Conservation (phyloP, 805 yeast genomes). For the Myxozyma neglecta region DNA sequence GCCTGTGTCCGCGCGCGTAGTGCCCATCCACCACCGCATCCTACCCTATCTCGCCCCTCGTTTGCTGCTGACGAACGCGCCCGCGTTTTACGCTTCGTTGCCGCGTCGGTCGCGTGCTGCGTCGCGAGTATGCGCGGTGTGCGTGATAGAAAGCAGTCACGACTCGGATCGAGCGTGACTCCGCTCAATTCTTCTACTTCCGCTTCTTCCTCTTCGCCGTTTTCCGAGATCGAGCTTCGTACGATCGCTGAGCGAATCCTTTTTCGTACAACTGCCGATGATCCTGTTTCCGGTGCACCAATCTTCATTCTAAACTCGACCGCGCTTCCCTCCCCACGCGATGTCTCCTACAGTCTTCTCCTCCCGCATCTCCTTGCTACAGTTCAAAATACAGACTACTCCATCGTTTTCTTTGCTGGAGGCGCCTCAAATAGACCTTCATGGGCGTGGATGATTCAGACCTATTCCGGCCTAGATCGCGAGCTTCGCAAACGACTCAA, state of each 20-base stretch:
- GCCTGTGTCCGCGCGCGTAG: slow-evolving; percentile 1
- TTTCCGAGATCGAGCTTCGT: slow-evolving; percentile 24
- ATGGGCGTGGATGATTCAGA: slow-evolving; percentile 72
- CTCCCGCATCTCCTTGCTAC: slow-evolving; percentile 55
- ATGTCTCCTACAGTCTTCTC: slow-evolving; percentile 49
- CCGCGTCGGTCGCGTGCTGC: too few relatives aligned
- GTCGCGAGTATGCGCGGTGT: too few relatives aligned
- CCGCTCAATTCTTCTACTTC: not conserved
- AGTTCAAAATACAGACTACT: slow-evolving; percentile 65
- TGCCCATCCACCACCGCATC: not conserved
- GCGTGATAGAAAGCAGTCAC: too few relatives aligned
- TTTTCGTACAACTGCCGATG: slow-evolving; percentile 53
- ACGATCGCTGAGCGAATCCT: slow-evolving; percentile 22
- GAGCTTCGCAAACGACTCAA: slow-evolving; percentile 54
- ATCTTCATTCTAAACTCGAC: slow-evolving; percentile 82
- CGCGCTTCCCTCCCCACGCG: slow-evolving; percentile 64
- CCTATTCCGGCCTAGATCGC: slow-evolving; percentile 59
- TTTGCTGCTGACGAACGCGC: not conserved
- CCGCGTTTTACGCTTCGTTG: not conserved
- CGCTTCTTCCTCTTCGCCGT: not conserved
- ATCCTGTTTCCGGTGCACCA: slow-evolving; percentile 68
- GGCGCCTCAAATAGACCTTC: slow-evolving; percentile 63
- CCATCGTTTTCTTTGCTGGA: slow-evolving; percentile 74
- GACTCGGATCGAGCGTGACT: not conserved
- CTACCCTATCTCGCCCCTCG: not conserved